A percentile compares a stretch with the other conserved stretches of the same genome.
Evolutionary conservation across 257 asterid species (phyloP).

Genomic region (Haberlea rhodopensis): DNA sequence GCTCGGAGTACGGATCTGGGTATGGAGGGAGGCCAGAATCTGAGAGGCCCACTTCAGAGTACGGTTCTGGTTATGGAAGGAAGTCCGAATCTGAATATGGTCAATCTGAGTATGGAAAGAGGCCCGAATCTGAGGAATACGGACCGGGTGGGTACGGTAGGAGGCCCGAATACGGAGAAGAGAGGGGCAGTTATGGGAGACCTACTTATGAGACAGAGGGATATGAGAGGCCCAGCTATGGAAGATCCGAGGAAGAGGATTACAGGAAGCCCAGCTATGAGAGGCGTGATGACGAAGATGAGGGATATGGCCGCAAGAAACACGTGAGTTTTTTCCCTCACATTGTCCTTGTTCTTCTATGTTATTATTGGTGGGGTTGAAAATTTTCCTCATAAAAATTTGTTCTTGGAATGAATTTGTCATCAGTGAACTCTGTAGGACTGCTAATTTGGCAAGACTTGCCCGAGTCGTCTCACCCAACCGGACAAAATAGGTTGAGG

Average conservation of each 20-base stretch:
- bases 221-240: constrained; percentile 60
- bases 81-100: not conserved
- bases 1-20: not conserved
- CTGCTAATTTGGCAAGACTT: not conserved
- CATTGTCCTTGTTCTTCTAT: not conserved
- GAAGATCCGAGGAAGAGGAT: constrained; percentile 61
- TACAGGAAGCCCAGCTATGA: constrained; percentile 49
- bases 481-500: no score
- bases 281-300: constrained; percentile 48
- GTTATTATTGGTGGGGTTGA: no score
- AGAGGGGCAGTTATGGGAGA: constrained; percentile 40
- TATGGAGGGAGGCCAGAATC: constrained; percentile 14
- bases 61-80: constrained; percentile 27
- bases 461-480: no score
- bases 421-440: no score
- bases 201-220: constrained; percentile 37
- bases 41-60: not conserved
- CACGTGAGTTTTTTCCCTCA: not conserved
- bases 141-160: not conserved
- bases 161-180: constrained; percentile 9
- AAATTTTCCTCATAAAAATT: no score
- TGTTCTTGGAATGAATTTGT: no score
- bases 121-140: not conserved
- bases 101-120: not conserved
- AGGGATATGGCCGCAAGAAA: constrained; percentile 51